Evolutionary conservation across 768 basidiomycete species (phyloP).

Genomic region (Dentipellis sp.): DNA sequence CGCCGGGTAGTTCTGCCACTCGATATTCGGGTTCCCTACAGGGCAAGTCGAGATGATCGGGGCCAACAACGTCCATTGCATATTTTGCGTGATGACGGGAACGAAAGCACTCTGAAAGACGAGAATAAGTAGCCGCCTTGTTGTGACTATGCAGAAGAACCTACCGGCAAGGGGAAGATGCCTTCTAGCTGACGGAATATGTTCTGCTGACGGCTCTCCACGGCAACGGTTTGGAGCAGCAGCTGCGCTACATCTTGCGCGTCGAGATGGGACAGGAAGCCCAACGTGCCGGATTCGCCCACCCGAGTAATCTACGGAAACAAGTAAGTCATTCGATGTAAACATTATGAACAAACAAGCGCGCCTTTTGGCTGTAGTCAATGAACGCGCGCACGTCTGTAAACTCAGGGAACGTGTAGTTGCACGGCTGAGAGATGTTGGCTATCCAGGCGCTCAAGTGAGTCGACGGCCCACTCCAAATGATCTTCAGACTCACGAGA

Average conservation of each 20-base stretch:
- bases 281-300: slow-evolving; percentile 53
- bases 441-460: slow-evolving; percentile 12
- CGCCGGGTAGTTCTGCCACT: slow-evolving; percentile 47
- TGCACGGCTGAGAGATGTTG: slow-evolving; percentile 45
- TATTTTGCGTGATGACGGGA: slow-evolving; percentile 48
- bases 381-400: slow-evolving; percentile 47
- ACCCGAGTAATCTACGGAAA: slow-evolving; percentile 33
- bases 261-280: slow-evolving; percentile 58
- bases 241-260: slow-evolving; percentile 43
- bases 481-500: slow-evolving; percentile 21
- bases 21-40: slow-evolving; percentile 38
- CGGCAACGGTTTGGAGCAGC: slow-evolving; percentile 47
- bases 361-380: slow-evolving; percentile 46
- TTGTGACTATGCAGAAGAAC: slow-evolving; percentile 5
- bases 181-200: slow-evolving; percentile 55
- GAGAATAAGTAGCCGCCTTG: neutral
- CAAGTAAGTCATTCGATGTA: neutral
- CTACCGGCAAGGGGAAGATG: slow-evolving; percentile 48
- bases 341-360: neutral
- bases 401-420: slow-evolving; percentile 42
- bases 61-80: slow-evolving; percentile 53
- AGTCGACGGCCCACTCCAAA: neutral
- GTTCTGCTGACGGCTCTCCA: slow-evolving; percentile 59
- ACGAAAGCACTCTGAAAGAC: slow-evolving; percentile 34
- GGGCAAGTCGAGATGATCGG: slow-evolving; percentile 47